A percentile compares a stretch with the other conserved stretches of the same genome.
Evolutionary conservation across 1,284 basidiomycete genomes (phyloP).

Genomic region (Coniferiporia weirii): DNA sequence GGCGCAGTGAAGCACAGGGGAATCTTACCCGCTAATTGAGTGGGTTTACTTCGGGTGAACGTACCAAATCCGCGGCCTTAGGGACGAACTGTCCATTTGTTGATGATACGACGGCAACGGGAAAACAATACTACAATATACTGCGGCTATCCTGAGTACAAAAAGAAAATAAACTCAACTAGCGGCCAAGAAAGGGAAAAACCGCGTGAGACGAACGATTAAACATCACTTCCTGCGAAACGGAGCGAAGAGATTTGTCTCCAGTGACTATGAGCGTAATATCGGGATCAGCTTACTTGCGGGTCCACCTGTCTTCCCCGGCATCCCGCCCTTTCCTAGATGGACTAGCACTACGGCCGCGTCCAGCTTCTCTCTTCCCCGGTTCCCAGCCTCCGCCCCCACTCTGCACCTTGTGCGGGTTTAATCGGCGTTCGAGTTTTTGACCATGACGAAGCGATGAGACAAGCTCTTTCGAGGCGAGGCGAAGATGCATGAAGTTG

Average conservation of each 20-base stretch:
- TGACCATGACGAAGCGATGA: slow-evolving; percentile 78
- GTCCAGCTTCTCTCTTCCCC: slow-evolving; percentile 54
- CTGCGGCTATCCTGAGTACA: neutral
- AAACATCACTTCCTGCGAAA: slow-evolving; percentile 4
- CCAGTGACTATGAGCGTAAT: neutral
- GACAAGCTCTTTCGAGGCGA: slow-evolving; percentile 80
- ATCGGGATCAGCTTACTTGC: slow-evolving; percentile 35
- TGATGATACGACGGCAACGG: neutral
- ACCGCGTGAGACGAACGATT: neutral
- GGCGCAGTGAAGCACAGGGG: too few species aligned
- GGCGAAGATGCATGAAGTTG: slow-evolving; percentile 97
- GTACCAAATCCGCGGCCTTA: neutral
- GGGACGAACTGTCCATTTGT: neutral
- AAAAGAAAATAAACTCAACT: neutral
- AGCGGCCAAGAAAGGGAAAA: neutral
- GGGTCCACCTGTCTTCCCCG: slow-evolving; percentile 74
- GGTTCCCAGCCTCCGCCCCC: slow-evolving; percentile 83
- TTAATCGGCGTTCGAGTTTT: slow-evolving; percentile 70
- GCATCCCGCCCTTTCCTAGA: slow-evolving; percentile 50
- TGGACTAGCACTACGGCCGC: slow-evolving; percentile 70
- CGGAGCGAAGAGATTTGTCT: neutral
- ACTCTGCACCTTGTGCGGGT: slow-evolving; percentile 55
- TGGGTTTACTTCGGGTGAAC: neutral
- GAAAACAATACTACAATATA: neutral
- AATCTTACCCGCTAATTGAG: neutral